These are phyloP conservation scores for Hyphopichia burtonii DNA, from an alignment of 1,139 yeast genomes.

Conservation along the genomic window DNA sequence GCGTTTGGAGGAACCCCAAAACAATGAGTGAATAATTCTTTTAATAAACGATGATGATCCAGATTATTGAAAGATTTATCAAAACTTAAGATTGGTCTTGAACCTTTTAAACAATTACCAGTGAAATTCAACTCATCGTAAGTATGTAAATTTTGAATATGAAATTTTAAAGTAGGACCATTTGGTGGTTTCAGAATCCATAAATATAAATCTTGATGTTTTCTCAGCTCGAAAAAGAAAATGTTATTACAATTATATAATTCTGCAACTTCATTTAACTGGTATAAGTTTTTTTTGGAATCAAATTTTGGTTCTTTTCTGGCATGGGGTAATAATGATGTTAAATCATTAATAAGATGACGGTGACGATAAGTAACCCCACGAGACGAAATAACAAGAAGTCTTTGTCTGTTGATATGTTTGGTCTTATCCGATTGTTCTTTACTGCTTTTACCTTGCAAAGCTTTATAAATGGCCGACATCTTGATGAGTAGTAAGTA, in stretches of 20 bases:
- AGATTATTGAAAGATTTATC: constrained; percentile 64
- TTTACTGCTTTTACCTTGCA: constrained; percentile 50
- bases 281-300: constrained; percentile 83
- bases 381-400: constrained; percentile 85
- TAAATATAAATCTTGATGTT: constrained; percentile 90
- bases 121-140: constrained; percentile 94
- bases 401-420: constrained; percentile 75
- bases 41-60: constrained; percentile 71
- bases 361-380: constrained; percentile 96
- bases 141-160: constrained; percentile 91
- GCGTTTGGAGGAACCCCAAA: constrained; percentile 97
- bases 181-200: constrained; percentile 97
- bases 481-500: constrained; percentile 19
- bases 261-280: constrained; percentile 93
- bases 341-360: constrained; percentile 82
- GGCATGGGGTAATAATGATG: constrained; percentile 84
- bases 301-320: constrained; percentile 96
- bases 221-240: constrained; percentile 92
- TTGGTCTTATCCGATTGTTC: constrained; percentile 48
- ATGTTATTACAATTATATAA: constrained; percentile 95
- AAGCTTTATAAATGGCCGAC: constrained; percentile 71
- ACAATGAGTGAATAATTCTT: constrained; percentile 80
- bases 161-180: constrained; percentile 95
- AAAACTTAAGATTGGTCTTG: constrained; percentile 92
- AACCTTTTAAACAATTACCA: constrained; percentile 93